A percentile compares a stretch with the other conserved stretches of the same genome.
Evolutionary conservation across 768 basidiomycete species (phyloP).

Genomic region (Amyloporia xantha): DNA sequence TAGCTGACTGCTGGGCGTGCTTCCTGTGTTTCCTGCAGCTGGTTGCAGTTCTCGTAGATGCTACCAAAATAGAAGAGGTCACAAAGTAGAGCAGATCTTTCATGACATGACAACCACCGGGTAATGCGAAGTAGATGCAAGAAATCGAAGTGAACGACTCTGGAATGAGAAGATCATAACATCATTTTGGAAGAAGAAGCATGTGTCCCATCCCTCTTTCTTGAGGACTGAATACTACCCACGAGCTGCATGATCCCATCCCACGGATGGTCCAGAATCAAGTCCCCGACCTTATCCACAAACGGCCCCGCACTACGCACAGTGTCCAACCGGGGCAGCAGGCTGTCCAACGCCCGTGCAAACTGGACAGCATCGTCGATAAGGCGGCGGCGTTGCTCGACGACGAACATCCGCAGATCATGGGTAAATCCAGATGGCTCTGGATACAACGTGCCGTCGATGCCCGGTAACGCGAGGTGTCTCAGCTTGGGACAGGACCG

Average conservation of each 20-base stretch:
- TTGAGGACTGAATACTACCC: not conserved
- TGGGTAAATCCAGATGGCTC: not conserved
- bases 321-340: not conserved
- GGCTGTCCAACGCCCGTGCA: not conserved
- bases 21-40: too few relatives aligned
- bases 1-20: too few relatives aligned
- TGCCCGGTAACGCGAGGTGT: not conserved
- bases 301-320: not conserved
- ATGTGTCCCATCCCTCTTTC: too few relatives aligned
- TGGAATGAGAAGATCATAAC: too few relatives aligned
- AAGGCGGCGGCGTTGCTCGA: not conserved
- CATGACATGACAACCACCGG: too few relatives aligned
- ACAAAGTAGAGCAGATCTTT: too few relatives aligned
- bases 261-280: not conserved
- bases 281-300: not conserved
- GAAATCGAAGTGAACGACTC: too few relatives aligned
- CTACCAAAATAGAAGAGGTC: too few relatives aligned
- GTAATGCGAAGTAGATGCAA: too few relatives aligned
- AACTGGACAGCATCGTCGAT: not conserved
- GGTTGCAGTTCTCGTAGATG: too few relatives aligned
- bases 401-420: not conserved
- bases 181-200: too few relatives aligned
- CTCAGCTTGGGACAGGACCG: not conserved
- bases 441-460: not conserved
- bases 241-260: not conserved